Conservation (phyloP, 805 yeast species). For the Tanozyma kutaoensis region DNA sequence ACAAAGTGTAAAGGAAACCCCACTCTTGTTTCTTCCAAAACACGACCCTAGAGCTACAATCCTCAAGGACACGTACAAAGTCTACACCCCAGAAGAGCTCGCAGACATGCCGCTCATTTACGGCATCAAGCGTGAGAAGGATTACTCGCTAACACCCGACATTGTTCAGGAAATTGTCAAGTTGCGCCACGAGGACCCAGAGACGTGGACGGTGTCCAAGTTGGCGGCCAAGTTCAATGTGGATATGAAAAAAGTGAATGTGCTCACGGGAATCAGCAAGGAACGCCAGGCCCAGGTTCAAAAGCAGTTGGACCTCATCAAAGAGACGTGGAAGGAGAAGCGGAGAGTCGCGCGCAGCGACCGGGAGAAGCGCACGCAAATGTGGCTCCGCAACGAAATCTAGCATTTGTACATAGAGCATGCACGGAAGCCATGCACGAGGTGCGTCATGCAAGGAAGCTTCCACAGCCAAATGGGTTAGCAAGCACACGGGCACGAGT, state of each 20-base stretch:
- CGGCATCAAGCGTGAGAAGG: slow-evolving; percentile 23
- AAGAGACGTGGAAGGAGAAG: slow-evolving; percentile 34
- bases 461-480: too few relatives aligned
- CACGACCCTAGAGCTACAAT: slow-evolving; percentile 42
- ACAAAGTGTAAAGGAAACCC: slow-evolving; percentile 45
- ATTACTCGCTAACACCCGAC: slow-evolving; percentile 42
- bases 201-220: slow-evolving; percentile 45
- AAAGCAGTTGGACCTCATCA: slow-evolving; percentile 29
- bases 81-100: slow-evolving; percentile 18
- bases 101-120: slow-evolving; percentile 28
- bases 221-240: slow-evolving; percentile 50
- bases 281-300: slow-evolving; percentile 32
- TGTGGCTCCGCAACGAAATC: slow-evolving; percentile 52
- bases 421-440: too few relatives aligned
- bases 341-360: slow-evolving; percentile 40
- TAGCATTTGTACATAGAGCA: slow-evolving; percentile 6
- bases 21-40: slow-evolving; percentile 53
- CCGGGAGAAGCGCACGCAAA: slow-evolving; percentile 40
- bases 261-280: slow-evolving; percentile 29
- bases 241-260: slow-evolving; percentile 21
- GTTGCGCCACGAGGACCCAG: slow-evolving; percentile 46
- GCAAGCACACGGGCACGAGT: too few relatives aligned
- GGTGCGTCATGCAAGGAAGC: too few relatives aligned
- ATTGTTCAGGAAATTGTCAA: slow-evolving; percentile 43
- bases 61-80: slow-evolving; percentile 12